phyloP scores from a whole-genome alignment of 2,329 filamentous ascomycete genomes.

The Phoma sp. region DNA sequence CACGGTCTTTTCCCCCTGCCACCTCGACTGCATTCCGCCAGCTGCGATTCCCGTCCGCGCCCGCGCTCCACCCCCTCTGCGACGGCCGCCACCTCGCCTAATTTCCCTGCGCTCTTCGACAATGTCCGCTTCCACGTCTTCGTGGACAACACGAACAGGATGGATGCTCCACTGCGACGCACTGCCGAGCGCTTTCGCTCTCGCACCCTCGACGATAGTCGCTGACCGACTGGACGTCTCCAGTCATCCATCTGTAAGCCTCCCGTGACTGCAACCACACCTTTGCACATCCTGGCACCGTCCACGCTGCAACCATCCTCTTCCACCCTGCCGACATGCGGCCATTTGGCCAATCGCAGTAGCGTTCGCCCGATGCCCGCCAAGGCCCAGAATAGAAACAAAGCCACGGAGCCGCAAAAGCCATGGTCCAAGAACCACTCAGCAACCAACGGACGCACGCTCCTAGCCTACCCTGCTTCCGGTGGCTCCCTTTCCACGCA shows the following conservation, averaged over 20 bases:
- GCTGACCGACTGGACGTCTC: background rate
- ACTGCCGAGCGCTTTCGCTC: background rate
- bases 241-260: background rate
- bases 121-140: too few species aligned
- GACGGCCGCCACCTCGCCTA: conserved; percentile 12
- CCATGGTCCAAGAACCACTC: background rate
- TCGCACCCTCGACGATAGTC: background rate
- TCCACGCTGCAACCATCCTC: background rate
- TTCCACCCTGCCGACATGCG: background rate
- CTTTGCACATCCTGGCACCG: background rate
- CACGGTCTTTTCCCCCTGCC: too few species aligned
- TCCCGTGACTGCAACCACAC: background rate
- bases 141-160: too few species aligned
- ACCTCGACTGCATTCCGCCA: background rate
- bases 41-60: conserved; percentile 4
- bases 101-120: background rate
- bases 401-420: conserved; percentile 3
- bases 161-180: too few species aligned
- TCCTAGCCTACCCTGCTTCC: conserved; percentile 2
- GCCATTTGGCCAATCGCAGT: background rate
- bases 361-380: background rate
- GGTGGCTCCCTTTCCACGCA: background rate
- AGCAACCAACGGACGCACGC: background rate
- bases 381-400: conserved; percentile 5
- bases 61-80: conserved; percentile 17